A percentile compares a stretch with the other conserved stretches of the same genome.
Evolutionary conservation across 257 asterid species (phyloP).

Genomic region (Solanum appendiculatum): DNA sequence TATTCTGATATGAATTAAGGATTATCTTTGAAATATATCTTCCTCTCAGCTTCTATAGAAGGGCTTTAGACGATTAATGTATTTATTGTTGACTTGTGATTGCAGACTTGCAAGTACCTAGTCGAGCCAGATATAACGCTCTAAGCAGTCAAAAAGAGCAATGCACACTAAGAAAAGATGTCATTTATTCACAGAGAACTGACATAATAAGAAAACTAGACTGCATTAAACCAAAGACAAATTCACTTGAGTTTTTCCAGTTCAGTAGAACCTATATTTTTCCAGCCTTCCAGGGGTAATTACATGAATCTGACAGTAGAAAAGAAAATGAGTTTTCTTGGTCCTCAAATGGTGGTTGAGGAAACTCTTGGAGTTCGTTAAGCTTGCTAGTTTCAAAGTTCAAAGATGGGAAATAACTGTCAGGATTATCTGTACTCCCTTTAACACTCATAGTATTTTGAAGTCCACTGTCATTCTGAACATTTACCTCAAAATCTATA

Average conservation of each 20-base stretch:
- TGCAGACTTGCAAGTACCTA: background rate
- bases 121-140: background rate
- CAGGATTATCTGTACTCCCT: constrained; percentile 21
- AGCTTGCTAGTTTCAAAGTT: constrained; percentile 40
- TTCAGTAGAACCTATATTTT: constrained; percentile 24
- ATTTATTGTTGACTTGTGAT: background rate
- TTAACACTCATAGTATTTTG: constrained; percentile 26
- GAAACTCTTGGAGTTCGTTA: constrained; percentile 47
- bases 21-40: background rate
- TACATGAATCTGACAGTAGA: constrained; percentile 41
- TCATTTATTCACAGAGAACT: background rate
- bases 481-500: constrained; percentile 21
- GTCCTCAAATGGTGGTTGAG: constrained; percentile 59
- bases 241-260: background rate
- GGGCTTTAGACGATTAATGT: background rate
- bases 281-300: constrained; percentile 40
- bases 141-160: background rate
- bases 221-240: background rate
- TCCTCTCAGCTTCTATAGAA: background rate
- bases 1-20: background rate
- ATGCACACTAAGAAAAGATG: background rate
- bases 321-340: constrained; percentile 53
- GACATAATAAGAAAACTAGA: background rate
- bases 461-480: background rate
- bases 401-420: constrained; percentile 46